Base-by-base conservation (phyloP, 139 green algal genomes). In the Penium margaritaceum region DNA sequence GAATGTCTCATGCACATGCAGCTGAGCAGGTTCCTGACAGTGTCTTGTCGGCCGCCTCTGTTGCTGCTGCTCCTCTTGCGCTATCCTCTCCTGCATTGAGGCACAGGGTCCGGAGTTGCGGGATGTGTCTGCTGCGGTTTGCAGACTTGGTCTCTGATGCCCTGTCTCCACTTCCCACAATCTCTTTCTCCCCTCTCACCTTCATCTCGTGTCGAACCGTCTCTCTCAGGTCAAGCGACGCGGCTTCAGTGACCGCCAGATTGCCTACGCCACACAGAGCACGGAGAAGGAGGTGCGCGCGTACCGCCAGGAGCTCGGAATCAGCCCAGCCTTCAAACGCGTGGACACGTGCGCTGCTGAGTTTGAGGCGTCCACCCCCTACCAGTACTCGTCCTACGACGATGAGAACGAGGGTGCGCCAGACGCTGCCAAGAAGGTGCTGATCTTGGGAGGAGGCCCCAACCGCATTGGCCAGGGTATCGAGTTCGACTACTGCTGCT, bases 401-500 rank as follows among this genome's bases (percentile, higher is more conserved):
- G 91, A 89, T 53, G 82, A 89, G 66, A 88, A 84, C 77, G 93
- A 98, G 87, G 87, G 78, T 57, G 74, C 84, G 7, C 81, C 92
- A 44, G 92, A 83, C 68, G 87, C 39, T 7, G 73, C 74, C 5
- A 83, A 67, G 43, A 87, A 92, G 79, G 89, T 99, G 60, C 88
- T 99, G 36, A 99, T 99, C 74, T 87, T 99, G 43, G 95, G 95
- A 6, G 95, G 92, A n/a, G 95, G 95, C 1, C 95, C 95, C 71
- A 99, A 99, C 88, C 87, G 95, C 74, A 99, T 99, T 70, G 95
- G 95, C 55, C 95, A 99, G 87, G 95, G 95, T 64, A 99, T 99
- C 63, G 95, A 98, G 86, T 99, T 99, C 61, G 95, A 99, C 84
- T 99, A 99, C 89, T 99, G 95, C 91, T 99, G 95, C 87, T 98